A percentile compares a stretch with the other conserved stretches of the same genome.
phyloP scores from a whole-genome alignment of 2,329 filamentous ascomycete genomes.

The Colletotrichum viniferum region DNA sequence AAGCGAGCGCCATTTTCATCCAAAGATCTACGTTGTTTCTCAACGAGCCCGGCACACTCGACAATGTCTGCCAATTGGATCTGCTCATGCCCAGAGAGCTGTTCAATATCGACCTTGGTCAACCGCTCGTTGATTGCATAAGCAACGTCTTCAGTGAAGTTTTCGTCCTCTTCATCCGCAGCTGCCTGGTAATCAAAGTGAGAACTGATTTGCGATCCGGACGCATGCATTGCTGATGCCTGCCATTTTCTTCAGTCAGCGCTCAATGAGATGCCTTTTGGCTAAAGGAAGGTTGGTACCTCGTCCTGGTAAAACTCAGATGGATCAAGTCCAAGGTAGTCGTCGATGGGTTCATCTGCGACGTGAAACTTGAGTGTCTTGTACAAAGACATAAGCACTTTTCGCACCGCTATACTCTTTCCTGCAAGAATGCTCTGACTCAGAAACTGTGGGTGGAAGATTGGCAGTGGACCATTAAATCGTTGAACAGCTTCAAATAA shows the following conservation, averaged over 20 bases:
- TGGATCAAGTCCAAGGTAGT: conserved; percentile 71
- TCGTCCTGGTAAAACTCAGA: conserved; percentile 58
- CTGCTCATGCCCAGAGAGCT: conserved; percentile 84
- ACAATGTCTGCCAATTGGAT: conserved; percentile 84
- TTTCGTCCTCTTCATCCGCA: conserved; percentile 60
- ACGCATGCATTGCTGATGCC: background rate
- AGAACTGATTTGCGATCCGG: conserved; percentile 35
- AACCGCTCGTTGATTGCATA: conserved; percentile 75
- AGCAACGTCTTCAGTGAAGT: conserved; percentile 75
- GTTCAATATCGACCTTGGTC: conserved; percentile 74
- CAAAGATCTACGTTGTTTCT: conserved; percentile 85
- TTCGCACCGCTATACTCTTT: conserved; percentile 73
- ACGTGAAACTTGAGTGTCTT: conserved; percentile 82
- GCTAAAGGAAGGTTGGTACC: conserved; percentile 24
- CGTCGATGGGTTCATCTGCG: conserved; percentile 80
- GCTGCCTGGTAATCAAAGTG: conserved; percentile 37
- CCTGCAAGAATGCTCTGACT: conserved; percentile 86
- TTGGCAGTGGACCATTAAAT: conserved; percentile 84
- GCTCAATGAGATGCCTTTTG: background rate
- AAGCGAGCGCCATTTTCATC: conserved; percentile 90
- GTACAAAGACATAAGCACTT: conserved; percentile 74
- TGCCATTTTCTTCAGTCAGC: background rate
- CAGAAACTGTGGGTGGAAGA: conserved; percentile 92
- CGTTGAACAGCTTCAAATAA: conserved; percentile 83
- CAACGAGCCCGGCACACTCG: conserved; percentile 82